Conservation (phyloP, 164 flowering plant genomes). For the Kingdonia uniflora region DNA sequence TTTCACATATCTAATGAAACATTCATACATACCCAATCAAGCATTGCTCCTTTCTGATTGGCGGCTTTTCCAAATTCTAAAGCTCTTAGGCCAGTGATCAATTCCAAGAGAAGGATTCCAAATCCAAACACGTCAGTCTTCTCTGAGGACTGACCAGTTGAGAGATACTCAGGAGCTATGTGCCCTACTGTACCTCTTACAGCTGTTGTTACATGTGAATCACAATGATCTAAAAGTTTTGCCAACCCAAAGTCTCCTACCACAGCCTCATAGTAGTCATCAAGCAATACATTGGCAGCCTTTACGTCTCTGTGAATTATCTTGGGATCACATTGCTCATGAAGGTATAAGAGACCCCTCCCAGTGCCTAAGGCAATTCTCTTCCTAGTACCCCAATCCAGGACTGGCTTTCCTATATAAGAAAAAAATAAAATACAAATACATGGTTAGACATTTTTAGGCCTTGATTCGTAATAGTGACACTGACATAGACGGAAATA, state of each 20-base stretch:
- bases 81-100: conserved; percentile 83
- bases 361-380: conserved; percentile 81
- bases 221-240: conserved; percentile 85
- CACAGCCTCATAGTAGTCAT: conserved; percentile 80
- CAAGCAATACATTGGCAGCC: conserved; percentile 86
- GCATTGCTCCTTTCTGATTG: conserved; percentile 82
- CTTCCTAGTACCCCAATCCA: conserved; percentile 80
- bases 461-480: neutral
- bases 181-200: conserved; percentile 94
- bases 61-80: conserved; percentile 81
- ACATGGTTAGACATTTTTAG: neutral
- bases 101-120: conserved; percentile 86
- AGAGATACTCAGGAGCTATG: conserved; percentile 93
- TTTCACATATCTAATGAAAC: neutral
- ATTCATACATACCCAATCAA: conserved; percentile 65
- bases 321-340: conserved; percentile 95
- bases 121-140: conserved; percentile 93
- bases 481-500: neutral
- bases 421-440: neutral
- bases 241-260: conserved; percentile 95
- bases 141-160: conserved; percentile 93
- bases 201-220: conserved; percentile 91
- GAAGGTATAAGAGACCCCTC: conserved; percentile 74
- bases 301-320: conserved; percentile 89
- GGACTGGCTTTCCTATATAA: conserved; percentile 48